Conservation (phyloP, 352 stramenopile genomes). For the Globisporangium iwayamae region DNA sequence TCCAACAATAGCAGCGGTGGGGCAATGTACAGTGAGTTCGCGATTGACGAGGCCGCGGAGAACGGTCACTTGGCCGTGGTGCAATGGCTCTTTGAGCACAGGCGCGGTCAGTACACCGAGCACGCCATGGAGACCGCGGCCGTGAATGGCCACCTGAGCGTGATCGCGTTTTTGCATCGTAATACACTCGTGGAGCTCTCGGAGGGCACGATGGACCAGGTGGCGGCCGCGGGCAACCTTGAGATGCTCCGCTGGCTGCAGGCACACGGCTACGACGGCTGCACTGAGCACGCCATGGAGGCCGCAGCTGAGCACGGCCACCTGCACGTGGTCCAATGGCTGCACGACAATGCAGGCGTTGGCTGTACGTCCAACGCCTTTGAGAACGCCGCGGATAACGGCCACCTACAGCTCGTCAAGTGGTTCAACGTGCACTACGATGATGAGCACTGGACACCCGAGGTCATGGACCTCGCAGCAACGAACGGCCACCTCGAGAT, state of each 20-base stretch:
- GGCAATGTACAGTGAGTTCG: background rate
- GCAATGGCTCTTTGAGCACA: constrained; percentile 20
- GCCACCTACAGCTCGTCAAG: constrained; percentile 14
- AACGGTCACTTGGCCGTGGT: constrained; percentile 21
- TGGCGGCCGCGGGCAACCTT: constrained; percentile 17
- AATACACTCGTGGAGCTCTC: background rate
- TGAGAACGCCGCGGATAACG: constrained; percentile 17
- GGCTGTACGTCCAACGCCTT: constrained; percentile 19
- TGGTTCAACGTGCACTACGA: constrained; percentile 18
- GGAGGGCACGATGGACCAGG: constrained; percentile 17
- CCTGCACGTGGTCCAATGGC: constrained; percentile 23
- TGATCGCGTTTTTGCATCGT: constrained; percentile 4
- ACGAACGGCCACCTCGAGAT: constrained; percentile 14
- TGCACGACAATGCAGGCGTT: constrained; percentile 12
- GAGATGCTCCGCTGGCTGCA: constrained; percentile 30
- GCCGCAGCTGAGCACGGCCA: constrained; percentile 20
- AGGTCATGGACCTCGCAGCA: constrained; percentile 16
- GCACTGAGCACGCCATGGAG: constrained; percentile 21
- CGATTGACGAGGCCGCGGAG: constrained; percentile 22
- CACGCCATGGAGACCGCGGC: constrained; percentile 13
- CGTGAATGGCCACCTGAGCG: constrained; percentile 8
- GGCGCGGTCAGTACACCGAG: background rate
- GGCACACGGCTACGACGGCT: constrained; percentile 7
- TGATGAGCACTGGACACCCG: constrained; percentile 8
- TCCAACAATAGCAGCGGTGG: background rate